phyloP scores from a whole-genome alignment of 129 eudicot species.

The Scalesia atractyloides region DNA sequence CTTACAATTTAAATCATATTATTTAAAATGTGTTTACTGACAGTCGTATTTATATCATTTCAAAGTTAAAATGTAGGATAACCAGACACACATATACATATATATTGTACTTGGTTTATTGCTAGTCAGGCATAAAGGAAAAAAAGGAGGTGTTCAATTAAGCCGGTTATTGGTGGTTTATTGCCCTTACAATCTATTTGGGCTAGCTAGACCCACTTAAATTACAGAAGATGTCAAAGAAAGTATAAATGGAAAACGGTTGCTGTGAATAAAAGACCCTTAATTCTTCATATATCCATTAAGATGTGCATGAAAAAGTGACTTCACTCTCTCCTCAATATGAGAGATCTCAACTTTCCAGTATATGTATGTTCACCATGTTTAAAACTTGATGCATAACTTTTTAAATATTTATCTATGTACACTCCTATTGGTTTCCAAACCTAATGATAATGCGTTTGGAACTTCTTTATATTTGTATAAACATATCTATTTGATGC shows the following conservation, averaged over 20 bases:
- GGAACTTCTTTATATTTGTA: background rate
- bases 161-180: background rate
- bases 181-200: slow-evolving; percentile 4
- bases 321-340: background rate
- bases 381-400: background rate
- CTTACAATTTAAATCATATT: background rate
- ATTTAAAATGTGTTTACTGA: background rate
- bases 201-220: background rate
- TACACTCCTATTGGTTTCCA: background rate
- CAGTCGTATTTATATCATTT: background rate
- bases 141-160: background rate
- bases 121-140: background rate
- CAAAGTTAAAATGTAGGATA: background rate
- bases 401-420: background rate
- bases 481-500: background rate
- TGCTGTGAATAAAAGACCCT: background rate
- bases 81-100: background rate
- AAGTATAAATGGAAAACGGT: background rate
- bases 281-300: background rate
- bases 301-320: background rate
- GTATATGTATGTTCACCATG: background rate
- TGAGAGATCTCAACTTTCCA: background rate
- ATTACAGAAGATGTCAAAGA: background rate
- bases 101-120: background rate
- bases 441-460: background rate